These are phyloP conservation scores for Botrytis deweyae DNA, from an alignment of 2,329 filamentous ascomycete genomes.

Conservation along the genomic window DNA sequence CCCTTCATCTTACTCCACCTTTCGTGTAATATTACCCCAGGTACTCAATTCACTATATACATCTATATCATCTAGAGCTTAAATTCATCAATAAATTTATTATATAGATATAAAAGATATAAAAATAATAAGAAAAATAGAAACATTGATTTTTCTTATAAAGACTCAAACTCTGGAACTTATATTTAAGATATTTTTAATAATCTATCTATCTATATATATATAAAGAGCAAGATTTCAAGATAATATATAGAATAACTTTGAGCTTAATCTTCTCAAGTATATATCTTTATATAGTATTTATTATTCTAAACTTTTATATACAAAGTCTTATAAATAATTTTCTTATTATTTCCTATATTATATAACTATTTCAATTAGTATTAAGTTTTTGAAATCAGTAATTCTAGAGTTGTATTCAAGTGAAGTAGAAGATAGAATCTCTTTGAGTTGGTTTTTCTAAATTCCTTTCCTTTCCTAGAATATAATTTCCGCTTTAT, in stretches of 20 bases:
- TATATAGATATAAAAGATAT: not conserved
- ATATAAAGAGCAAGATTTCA: no score
- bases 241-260: no score
- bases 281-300: no score
- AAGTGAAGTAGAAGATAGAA: not conserved
- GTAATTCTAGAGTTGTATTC: not conserved
- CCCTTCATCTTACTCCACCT: no score
- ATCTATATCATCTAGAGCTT: not conserved
- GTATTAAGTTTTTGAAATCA: accelerated
- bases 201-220: no score
- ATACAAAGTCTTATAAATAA: no score
- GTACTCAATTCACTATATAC: accelerated
- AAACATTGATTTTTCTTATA: no score
- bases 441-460: accelerated
- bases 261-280: no score
- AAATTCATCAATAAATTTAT: accelerated
- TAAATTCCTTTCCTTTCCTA: not conserved
- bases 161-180: no score
- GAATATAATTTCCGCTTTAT: not conserved
- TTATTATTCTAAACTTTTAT: no score
- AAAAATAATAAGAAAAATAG: not conserved
- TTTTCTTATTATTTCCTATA: not conserved
- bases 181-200: no score
- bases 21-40: not conserved
- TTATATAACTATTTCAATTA: accelerated